These are phyloP conservation scores for Sideroxylon spinosum DNA, from an alignment of 179 eudicot species.

Conservation along the genomic window DNA sequence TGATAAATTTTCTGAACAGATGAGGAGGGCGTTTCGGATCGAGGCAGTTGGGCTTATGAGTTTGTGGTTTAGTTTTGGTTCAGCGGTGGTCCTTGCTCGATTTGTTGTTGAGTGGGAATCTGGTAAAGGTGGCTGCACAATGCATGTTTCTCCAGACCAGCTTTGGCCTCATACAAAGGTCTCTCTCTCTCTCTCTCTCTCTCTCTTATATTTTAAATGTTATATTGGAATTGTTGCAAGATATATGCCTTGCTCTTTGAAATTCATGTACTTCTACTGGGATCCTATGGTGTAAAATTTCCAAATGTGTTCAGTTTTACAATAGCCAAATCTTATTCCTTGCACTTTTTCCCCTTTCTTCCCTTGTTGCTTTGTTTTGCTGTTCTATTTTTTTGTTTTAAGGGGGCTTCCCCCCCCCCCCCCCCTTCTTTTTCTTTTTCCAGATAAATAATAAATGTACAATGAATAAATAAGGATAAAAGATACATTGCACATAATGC, in stretches of 20 bases:
- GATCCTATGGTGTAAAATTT: neutral
- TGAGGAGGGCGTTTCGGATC: conserved; percentile 84
- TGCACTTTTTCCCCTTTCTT: neutral
- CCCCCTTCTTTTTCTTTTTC: neutral
- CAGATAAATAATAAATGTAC: too few relatives aligned
- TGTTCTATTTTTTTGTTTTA: neutral
- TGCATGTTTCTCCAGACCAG: conserved; percentile 98
- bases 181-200: neutral
- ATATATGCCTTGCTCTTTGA: neutral
- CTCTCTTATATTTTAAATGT: neutral
- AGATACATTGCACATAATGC: neutral
- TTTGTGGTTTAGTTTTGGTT: conserved; percentile 96
- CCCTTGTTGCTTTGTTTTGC: neutral
- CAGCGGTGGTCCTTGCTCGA: conserved; percentile 76
- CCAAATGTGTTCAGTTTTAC: neutral
- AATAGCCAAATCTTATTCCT: neutral
- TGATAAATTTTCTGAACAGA: conserved; percentile 75
- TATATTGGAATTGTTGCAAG: neutral
- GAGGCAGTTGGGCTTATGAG: conserved; percentile 97
- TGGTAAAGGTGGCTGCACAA: conserved; percentile 91
- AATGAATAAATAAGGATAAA: too few relatives aligned
- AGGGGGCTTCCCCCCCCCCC: too few relatives aligned
- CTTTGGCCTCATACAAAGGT: conserved; percentile 99
- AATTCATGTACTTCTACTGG: neutral
- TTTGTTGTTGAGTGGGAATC: conserved; percentile 99